phyloP scores from a whole-genome alignment of 345 rosid species.

The Populus davidiana region DNA sequence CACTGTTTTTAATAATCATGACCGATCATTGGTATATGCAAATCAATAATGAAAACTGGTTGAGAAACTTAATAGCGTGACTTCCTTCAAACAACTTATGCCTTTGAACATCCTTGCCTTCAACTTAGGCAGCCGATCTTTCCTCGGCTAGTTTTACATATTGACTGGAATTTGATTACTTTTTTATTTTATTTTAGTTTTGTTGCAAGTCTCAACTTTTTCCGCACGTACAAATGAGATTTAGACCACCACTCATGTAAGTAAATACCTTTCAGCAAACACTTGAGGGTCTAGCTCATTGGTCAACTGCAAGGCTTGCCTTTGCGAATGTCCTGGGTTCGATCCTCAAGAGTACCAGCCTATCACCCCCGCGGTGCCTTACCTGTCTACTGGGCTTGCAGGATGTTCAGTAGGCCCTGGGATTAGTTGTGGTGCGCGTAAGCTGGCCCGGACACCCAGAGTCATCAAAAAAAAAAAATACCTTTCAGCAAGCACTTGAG shows the following conservation, averaged over 20 bases:
- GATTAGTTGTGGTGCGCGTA: no score
- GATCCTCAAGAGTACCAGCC: no score
- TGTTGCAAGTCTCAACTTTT: neutral
- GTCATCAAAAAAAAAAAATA: no score
- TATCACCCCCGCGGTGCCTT: no score
- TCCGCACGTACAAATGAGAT: neutral
- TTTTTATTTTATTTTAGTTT: no score
- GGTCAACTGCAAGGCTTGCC: no score
- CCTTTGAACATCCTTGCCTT: neutral
- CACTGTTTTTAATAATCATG: neutral
- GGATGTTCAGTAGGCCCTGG: no score
- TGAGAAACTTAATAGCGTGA: neutral
- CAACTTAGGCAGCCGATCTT: neutral
- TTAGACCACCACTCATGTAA: conserved; percentile 9
- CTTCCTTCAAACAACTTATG: neutral
- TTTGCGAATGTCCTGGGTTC: no score
- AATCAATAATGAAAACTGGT: neutral
- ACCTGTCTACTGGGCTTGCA: no score
- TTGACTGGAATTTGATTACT: neutral
- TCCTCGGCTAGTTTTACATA: neutral
- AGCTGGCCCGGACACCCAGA: no score
- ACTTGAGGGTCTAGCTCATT: no score
- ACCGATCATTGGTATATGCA: neutral
- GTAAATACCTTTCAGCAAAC: conserved; percentile 41
- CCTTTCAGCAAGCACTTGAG: no score